Evolutionary conservation across 2,329 filamentous ascomycete genomes (phyloP).

Genomic region (Herpomyces periplanetae): DNA sequence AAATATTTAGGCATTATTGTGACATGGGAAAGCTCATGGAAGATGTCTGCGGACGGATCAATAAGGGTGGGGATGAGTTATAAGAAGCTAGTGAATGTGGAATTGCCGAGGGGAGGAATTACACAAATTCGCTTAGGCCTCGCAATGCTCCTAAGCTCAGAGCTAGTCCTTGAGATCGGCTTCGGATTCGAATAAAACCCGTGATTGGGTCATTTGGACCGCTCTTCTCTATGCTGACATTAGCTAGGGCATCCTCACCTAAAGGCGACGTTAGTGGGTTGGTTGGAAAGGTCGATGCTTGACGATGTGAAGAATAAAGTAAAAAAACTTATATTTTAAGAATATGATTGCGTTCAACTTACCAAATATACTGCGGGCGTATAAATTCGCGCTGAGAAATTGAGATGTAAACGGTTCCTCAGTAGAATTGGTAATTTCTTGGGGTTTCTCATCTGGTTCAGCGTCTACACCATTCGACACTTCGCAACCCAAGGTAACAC

Average conservation of each 20-base stretch:
- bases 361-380: constrained; percentile 92
- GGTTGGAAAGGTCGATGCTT: background rate
- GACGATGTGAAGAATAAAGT: constrained; percentile 4
- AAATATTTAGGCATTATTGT: no score
- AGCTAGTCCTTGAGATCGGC: constrained; percentile 72
- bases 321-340: constrained; percentile 1
- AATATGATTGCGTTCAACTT: constrained; percentile 12
- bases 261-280: constrained; percentile 3
- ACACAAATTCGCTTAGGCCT: constrained; percentile 43
- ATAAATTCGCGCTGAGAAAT: constrained; percentile 84
- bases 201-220: constrained; percentile 79
- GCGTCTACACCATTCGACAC: no score
- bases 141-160: constrained; percentile 77
- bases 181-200: constrained; percentile 87
- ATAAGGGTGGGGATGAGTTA: no score
- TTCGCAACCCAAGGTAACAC: no score
- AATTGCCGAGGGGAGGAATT: no score
- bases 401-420: no score
- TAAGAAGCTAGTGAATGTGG: no score
- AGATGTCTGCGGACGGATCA: no score
- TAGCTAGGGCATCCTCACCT: constrained; percentile 95
- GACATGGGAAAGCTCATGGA: no score
- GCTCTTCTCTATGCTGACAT: constrained; percentile 89
- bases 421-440: no score
- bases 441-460: no score